Conservation (phyloP, 768 basidiomycete genomes). For the Mycena indigotica region DNA sequence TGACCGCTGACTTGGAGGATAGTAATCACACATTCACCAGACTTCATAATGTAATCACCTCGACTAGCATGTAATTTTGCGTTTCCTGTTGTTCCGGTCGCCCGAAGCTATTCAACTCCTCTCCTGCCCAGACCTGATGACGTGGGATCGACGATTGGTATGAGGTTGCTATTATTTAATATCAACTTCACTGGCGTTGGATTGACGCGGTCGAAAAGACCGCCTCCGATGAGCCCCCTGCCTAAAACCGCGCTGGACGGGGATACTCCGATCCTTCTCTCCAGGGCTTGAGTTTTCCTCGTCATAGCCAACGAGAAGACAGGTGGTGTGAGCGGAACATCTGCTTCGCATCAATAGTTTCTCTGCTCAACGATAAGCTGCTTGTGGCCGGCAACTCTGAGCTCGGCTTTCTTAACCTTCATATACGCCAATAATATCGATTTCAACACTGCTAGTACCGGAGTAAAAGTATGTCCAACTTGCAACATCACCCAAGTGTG, state of each 20-base stretch:
- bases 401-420: constrained; percentile 9
- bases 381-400: constrained; percentile 28
- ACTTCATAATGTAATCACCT: too few species aligned
- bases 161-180: too few species aligned
- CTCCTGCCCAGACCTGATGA: too few species aligned
- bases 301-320: neutral
- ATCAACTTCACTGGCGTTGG: too few species aligned
- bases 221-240: constrained; percentile 33
- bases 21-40: too few species aligned
- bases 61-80: too few species aligned
- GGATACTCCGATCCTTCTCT: constrained; percentile 12
- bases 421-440: neutral
- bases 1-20: too few species aligned
- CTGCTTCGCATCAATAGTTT: constrained; percentile 41
- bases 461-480: too few species aligned
- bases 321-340: constrained; percentile 41
- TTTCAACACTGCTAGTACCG: neutral
- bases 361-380: constrained; percentile 47
- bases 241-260: constrained; percentile 41
- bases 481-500: too few species aligned
- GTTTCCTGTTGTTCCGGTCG: too few species aligned
- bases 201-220: constrained; percentile 32
- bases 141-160: too few species aligned
- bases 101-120: too few species aligned
- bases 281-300: constrained; percentile 1